Conservation (phyloP, 257 asterid species). For the Nicotiana sylvestris region DNA sequence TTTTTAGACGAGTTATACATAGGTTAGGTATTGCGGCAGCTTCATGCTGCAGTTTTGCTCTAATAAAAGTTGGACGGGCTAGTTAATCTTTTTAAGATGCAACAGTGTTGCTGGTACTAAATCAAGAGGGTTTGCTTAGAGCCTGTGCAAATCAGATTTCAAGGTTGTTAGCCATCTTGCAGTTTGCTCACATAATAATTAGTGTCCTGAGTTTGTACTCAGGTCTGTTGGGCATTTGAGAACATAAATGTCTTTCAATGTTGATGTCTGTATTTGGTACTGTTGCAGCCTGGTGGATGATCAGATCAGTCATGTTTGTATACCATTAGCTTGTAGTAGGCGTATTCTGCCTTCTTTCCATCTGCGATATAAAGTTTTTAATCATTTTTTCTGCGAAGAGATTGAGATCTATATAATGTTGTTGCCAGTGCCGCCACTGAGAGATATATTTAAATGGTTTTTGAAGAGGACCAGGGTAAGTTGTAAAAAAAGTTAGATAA, state of each 20-base stretch:
- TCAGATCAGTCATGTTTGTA: neutral
- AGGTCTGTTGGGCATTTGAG: neutral
- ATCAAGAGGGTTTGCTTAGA: neutral
- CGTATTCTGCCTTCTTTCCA: neutral
- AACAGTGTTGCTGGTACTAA: neutral
- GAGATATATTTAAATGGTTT: neutral
- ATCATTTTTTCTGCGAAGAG: neutral
- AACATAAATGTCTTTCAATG: neutral
- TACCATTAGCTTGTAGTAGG: neutral
- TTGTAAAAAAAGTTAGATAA: too few relatives aligned
- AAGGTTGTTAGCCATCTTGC: neutral
- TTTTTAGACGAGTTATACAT: neutral
- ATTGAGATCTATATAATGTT: conserved; percentile 8
- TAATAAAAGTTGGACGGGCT: conserved; percentile 7
- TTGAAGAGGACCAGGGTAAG: neutral
- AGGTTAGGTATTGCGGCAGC: conserved; percentile 1
- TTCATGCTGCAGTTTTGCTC: conserved; percentile 8
- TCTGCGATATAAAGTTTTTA: neutral
- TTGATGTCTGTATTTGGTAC: neutral
- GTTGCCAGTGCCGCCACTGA: neutral
- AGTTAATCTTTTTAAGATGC: neutral
- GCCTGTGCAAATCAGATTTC: neutral
- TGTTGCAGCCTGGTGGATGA: neutral
- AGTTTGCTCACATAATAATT: neutral
- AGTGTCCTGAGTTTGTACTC: neutral